These are phyloP conservation scores for Pachysandra terminalis DNA, from an alignment of 164 flowering plant species.

Conservation along the genomic window DNA sequence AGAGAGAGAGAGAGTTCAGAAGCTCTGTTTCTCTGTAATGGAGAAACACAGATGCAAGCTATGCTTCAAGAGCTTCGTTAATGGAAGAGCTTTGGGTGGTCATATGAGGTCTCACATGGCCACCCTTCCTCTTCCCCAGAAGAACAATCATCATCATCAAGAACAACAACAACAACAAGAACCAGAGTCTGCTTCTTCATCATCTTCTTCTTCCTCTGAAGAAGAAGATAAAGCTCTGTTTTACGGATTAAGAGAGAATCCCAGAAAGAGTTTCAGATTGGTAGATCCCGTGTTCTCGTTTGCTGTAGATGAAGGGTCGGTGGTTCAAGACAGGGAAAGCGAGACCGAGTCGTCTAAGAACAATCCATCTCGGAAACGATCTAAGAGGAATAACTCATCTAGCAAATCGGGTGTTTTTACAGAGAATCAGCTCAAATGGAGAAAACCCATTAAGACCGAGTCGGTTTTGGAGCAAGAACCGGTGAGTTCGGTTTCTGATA, in stretches of 20 bases:
- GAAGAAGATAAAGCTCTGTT: constrained; percentile 19
- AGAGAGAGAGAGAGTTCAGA: constrained; percentile 4
- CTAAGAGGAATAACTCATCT: constrained; percentile 41
- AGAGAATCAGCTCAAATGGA: constrained; percentile 2
- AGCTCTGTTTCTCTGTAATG: constrained; percentile 21
- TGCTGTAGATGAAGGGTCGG: constrained; percentile 28
- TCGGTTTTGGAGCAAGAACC: constrained; percentile 36
- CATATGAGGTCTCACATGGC: constrained; percentile 50
- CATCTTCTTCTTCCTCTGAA: constrained; percentile 26
- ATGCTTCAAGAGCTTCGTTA: constrained; percentile 31
- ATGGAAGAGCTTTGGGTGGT: constrained; percentile 53
- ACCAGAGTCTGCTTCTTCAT: constrained; percentile 13
- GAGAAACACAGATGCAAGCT: constrained; percentile 49
- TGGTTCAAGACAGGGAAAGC: constrained; percentile 49
- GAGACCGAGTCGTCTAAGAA: constrained; percentile 61
- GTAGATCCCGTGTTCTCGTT: constrained; percentile 39
- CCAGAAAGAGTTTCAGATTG: constrained; percentile 29
- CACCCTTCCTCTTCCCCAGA: constrained; percentile 26
- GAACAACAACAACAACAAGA: not conserved
- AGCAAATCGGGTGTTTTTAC: constrained; percentile 18
- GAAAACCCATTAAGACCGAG: constrained; percentile 18
- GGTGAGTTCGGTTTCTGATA: constrained; percentile 54
- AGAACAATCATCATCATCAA: constrained; percentile 19
- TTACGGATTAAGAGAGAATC: constrained; percentile 23
- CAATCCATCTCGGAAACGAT: constrained; percentile 39